A percentile compares a stretch with the other conserved stretches of the same genome.
These are phyloP conservation scores for Aspergillus pseudoviridinutans DNA, from an alignment of 2,329 filamentous ascomycete genomes.

Conservation along the genomic window DNA sequence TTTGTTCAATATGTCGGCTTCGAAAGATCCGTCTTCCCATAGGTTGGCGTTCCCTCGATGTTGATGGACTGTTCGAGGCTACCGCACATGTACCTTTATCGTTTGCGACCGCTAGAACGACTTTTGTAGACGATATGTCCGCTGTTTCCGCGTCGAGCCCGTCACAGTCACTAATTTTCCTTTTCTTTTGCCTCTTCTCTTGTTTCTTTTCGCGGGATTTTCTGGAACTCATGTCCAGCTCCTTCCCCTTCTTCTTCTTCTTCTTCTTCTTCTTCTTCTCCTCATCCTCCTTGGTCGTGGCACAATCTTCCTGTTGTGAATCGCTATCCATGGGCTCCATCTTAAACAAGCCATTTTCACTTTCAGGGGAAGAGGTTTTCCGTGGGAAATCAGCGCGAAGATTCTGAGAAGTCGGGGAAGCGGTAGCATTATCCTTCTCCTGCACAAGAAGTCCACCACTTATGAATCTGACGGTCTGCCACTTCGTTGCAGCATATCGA, in stretches of 20 bases:
- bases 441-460: constrained; percentile 70
- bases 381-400: constrained; percentile 31
- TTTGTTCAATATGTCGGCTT: constrained; percentile 81
- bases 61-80: constrained; percentile 44
- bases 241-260: constrained; percentile 17
- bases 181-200: constrained; percentile 33
- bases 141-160: constrained; percentile 20
- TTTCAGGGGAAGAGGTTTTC: neutral
- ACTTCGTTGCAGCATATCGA: constrained; percentile 69
- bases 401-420: constrained; percentile 37
- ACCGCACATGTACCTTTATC: constrained; percentile 42
- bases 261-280: constrained; percentile 14
- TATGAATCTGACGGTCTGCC: constrained; percentile 80
- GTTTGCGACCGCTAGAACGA: constrained; percentile 15
- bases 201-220: constrained; percentile 24
- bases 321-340: neutral
- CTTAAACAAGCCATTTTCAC: neutral
- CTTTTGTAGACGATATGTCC: neutral
- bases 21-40: constrained; percentile 69
- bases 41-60: constrained; percentile 44
- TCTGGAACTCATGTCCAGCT: constrained; percentile 14
- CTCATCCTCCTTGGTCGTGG: neutral
- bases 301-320: neutral
- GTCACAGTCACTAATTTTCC: constrained; percentile 30
- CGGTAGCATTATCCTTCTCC: constrained; percentile 47